phyloP scores from a whole-genome alignment of 2,329 filamentous ascomycete species.

The Xylaria sp. region DNA sequence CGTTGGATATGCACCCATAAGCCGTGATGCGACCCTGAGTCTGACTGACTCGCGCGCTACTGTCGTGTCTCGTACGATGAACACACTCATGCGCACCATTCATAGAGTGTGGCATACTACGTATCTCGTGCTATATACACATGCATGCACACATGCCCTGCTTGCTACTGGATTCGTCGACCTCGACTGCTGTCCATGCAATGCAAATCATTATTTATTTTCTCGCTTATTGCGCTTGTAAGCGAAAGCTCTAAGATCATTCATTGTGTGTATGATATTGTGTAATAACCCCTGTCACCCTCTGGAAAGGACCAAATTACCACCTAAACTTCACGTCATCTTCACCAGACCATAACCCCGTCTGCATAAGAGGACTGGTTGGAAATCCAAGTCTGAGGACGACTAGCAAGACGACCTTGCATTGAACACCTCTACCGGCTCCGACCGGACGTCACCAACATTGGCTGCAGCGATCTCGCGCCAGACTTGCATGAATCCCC shows the following conservation, averaged over 20 bases:
- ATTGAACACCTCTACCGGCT: conserved; percentile 8
- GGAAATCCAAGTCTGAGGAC: conserved; percentile 1
- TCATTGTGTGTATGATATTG: background rate
- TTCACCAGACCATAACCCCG: background rate
- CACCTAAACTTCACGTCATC: conserved; percentile 16
- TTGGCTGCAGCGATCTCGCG: conserved; percentile 27
- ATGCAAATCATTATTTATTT: conserved; percentile 32
- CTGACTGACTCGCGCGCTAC: conserved; percentile 18
- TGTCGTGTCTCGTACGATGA: conserved; percentile 29
- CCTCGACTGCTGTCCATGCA: conserved; percentile 25
- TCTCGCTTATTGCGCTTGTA: conserved; percentile 32
- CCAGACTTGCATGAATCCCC: conserved; percentile 29
- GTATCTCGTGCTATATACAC: conserved; percentile 21
- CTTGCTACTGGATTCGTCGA: conserved; percentile 27
- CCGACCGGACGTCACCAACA: conserved; percentile 17
- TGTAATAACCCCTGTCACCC: background rate
- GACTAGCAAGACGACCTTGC: conserved; percentile 6
- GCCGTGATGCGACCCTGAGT: conserved; percentile 30
- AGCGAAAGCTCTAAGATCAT: background rate
- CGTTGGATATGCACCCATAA: conserved; percentile 21
- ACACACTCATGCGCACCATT: conserved; percentile 30
- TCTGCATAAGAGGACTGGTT: conserved; percentile 6
- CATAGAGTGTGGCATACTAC: conserved; percentile 8
- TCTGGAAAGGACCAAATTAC: conserved; percentile 2
- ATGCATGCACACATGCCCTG: conserved; percentile 9